Evolutionary conservation across 2,329 filamentous ascomycete genomes (phyloP).

Genomic region (Aspergillus sclerotialis): DNA sequence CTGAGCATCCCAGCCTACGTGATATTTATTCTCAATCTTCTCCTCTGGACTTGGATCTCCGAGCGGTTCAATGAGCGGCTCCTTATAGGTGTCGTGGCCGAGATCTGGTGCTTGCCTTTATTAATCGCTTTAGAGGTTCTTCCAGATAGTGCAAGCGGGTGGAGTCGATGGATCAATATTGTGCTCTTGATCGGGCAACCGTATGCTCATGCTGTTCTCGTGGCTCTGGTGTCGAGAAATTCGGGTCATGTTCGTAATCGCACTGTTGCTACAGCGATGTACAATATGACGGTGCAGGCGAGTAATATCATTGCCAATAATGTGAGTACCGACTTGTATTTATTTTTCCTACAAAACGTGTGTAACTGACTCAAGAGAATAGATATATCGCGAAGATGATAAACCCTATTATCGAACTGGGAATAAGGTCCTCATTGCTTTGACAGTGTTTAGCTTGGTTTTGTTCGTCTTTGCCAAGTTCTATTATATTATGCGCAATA

Average conservation of each 20-base stretch:
- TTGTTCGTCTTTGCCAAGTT: conserved; percentile 41
- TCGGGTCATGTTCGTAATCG: conserved; percentile 36
- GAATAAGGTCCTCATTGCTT: conserved; percentile 51
- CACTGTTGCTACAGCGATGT: conserved; percentile 38
- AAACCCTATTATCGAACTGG: conserved; percentile 51
- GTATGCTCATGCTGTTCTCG: conserved; percentile 52
- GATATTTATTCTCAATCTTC: conserved; percentile 52
- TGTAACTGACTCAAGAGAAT: conserved; percentile 9
- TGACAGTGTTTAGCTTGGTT: conserved; percentile 44
- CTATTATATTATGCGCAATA: conserved; percentile 36
- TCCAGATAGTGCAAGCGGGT: conserved; percentile 42
- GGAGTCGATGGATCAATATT: conserved; percentile 47
- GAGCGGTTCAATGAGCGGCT: conserved; percentile 51
- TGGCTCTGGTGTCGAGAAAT: conserved; percentile 39
- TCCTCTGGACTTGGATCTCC: conserved; percentile 48
- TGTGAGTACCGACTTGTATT: no score
- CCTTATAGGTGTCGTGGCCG: conserved; percentile 46
- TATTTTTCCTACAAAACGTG: neutral
- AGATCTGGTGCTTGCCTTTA: conserved; percentile 48
- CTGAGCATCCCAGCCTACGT: conserved; percentile 54
- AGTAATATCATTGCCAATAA: conserved; percentile 35
- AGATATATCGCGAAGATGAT: conserved; percentile 52
- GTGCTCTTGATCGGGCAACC: conserved; percentile 50
- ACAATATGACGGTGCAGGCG: conserved; percentile 41
- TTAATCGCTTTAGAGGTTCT: conserved; percentile 47